Evolutionary conservation across 1,139 yeast species (phyloP), one percentile per base, ranked within the genome.

Genomic region (Maudiozyma humilis): DNA sequence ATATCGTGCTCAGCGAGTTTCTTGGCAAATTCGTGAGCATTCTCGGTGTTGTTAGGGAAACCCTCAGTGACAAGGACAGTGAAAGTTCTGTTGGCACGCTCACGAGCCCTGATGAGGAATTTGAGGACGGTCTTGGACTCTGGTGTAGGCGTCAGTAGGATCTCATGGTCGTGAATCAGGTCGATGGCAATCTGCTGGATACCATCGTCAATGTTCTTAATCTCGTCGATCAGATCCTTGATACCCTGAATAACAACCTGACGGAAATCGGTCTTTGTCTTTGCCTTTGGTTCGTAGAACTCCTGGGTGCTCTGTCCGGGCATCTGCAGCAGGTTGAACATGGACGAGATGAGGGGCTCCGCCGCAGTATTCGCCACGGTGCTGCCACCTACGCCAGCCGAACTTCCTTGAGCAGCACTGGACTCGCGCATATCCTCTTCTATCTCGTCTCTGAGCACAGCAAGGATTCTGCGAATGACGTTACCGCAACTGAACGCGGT

Each of bases 181-280:
- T 93, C 98, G 35, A 82, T 82, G 17, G 96, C 83, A 80, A 88
- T 83, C 48, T 80, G 78, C 61, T 89, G 95, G 41, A 93, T 81
- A 47, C 91, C 91, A 55, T 89, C 97, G 59, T 88, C 91, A 37
- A 86, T 85, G 55, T 84, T 84, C 35, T 84, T 75, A 47, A 93
- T 85, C 64, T 93, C 99, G 64, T 91, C 98, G 46, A 88, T 80
- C 48, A 93, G 73, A 56, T 88, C 96, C 60, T 88, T 82, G 50
- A 93, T 89, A 3, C 96, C 96, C 64, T 91, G 97, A 47, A 91
- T 89, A 32, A 89, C 82, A 35, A 87, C 81, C 5, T 96, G 86
- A 58, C 95, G 76, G 58, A 85, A 75, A 58, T 87, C 96, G 51
- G 59, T 51, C 62, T 57, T 63, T 55, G 50, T 64, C 49, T 63